Evolutionary conservation across 441 rosid genomes (phyloP).

Genomic region (Breynia disticha): DNA sequence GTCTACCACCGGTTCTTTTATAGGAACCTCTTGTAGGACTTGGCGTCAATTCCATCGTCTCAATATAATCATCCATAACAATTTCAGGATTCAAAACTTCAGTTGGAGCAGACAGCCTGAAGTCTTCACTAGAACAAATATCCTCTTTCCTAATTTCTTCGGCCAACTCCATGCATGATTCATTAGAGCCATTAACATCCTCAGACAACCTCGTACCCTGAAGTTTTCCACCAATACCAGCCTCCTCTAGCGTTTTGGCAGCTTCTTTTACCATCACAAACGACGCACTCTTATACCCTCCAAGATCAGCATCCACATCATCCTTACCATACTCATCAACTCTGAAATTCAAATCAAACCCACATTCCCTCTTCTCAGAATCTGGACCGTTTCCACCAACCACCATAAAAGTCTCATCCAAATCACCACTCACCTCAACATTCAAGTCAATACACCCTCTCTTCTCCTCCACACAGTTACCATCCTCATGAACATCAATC

Average conservation of each 20-base stretch:
- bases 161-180: conserved; percentile 18
- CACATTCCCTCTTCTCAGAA: conserved; percentile 31
- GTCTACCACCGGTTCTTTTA: conserved; percentile 25
- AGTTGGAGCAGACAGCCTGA: conserved; percentile 12
- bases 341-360: conserved; percentile 79
- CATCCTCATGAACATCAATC: conserved; percentile 30
- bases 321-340: conserved; percentile 41
- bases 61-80: conserved; percentile 12
- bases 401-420: conserved; percentile 36
- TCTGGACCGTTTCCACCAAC: conserved; percentile 10
- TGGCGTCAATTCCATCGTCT: conserved; percentile 22
- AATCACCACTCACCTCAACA: conserved; percentile 53
- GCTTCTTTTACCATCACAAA: conserved; percentile 18
- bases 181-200: conserved; percentile 33
- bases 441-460: conserved; percentile 66
- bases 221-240: background rate
- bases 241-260: conserved; percentile 9
- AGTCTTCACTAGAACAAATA: conserved; percentile 16
- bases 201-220: background rate
- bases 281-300: conserved; percentile 12
- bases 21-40: conserved; percentile 22
- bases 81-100: conserved; percentile 5
- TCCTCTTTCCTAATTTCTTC: conserved; percentile 26
- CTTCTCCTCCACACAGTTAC: conserved; percentile 14
- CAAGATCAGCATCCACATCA: conserved; percentile 17